Conservation (phyloP, 2,329 filamentous ascomycete species). For the Monilinia laxa region DNA sequence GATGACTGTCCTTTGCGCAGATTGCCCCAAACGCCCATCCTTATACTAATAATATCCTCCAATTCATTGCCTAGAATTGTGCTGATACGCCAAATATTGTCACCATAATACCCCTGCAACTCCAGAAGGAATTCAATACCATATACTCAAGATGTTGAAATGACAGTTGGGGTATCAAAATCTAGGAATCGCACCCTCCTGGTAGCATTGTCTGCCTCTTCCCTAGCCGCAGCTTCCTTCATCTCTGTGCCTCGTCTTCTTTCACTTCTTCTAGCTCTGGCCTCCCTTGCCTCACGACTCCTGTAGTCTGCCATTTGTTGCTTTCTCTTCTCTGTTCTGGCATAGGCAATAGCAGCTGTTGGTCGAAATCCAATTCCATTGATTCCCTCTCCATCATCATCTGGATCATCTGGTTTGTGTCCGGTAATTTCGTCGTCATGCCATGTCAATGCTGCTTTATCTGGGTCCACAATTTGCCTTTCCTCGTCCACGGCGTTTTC, state of each 20-base stretch:
- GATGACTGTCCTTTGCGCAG: conserved; percentile 9
- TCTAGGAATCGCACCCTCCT: conserved; percentile 39
- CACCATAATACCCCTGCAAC: not conserved
- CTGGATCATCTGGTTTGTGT: conserved; percentile 62
- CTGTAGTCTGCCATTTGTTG: conserved; percentile 63
- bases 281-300: conserved; percentile 61
- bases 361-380: conserved; percentile 68
- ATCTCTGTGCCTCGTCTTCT: conserved; percentile 44
- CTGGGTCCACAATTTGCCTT: conserved; percentile 31
- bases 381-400: conserved; percentile 66
- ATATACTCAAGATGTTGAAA: conserved; percentile 26
- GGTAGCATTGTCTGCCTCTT: conserved; percentile 28
- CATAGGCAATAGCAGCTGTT: conserved; percentile 59
- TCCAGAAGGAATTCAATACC: not conserved
- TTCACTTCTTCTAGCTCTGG: conserved; percentile 55
- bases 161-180: conserved; percentile 26
- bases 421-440: conserved; percentile 67
- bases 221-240: conserved; percentile 21
- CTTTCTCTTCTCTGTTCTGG: conserved; percentile 55
- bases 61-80: not conserved
- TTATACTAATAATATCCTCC: not conserved
- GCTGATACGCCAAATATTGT: conserved; percentile 12
- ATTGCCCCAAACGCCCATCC: not conserved
- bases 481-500: conserved; percentile 22
- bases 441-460: conserved; percentile 62